These are phyloP conservation scores for Coffea canephora DNA, from an alignment of 257 asterid species.

Conservation along the genomic window DNA sequence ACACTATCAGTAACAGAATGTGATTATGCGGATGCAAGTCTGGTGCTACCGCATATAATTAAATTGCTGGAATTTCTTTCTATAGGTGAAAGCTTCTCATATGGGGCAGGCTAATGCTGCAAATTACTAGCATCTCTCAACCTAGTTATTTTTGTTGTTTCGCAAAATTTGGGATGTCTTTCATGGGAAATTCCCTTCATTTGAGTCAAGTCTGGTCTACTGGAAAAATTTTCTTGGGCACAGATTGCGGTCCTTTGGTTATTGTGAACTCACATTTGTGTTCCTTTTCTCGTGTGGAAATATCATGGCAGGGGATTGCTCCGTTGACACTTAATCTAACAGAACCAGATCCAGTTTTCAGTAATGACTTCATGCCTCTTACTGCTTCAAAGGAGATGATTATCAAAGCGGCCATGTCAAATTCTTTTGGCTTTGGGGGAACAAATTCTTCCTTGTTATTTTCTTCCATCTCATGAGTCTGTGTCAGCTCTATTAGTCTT, in stretches of 20 bases:
- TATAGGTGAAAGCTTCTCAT: neutral
- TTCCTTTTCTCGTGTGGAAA: neutral
- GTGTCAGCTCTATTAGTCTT: neutral
- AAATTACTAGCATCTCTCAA: neutral
- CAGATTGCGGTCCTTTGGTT: too few relatives aligned
- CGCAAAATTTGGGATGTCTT: too few relatives aligned
- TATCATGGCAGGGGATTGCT: constrained; percentile 62
- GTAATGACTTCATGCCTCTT: constrained; percentile 68
- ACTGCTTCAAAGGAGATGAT: constrained; percentile 63
- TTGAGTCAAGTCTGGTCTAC: neutral
- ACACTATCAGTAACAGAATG: neutral
- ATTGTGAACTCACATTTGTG: too few relatives aligned
- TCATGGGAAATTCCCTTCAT: too few relatives aligned
- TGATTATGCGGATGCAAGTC: neutral
- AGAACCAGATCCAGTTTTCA: constrained; percentile 69
- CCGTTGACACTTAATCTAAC: constrained; percentile 77
- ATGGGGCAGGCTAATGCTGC: neutral
- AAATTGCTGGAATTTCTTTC: neutral
- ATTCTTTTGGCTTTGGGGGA: constrained; percentile 98
- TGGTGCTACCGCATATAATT: neutral
- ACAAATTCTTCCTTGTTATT: constrained; percentile 82
- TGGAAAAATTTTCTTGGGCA: neutral
- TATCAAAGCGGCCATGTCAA: constrained; percentile 77
- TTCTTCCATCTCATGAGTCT: constrained; percentile 45
- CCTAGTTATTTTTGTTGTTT: neutral